A percentile compares a stretch with the other conserved stretches of the same genome.
Evolutionary conservation across 495 filamentous ascomycete genomes (phyloP).

Genomic region (Aspergillus hancockii): DNA sequence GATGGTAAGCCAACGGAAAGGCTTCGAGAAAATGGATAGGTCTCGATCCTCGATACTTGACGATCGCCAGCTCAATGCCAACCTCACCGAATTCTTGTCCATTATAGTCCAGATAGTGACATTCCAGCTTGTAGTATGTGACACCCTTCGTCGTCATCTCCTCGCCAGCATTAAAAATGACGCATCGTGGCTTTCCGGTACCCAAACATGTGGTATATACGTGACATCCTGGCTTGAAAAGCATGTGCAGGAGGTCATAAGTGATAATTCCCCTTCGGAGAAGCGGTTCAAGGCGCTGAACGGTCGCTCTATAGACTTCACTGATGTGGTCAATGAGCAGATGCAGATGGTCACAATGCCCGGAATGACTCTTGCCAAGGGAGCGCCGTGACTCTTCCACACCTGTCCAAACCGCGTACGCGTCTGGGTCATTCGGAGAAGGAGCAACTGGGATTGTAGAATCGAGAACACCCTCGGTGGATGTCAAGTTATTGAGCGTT

Average conservation of each 20-base stretch:
- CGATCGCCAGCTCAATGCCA: background rate
- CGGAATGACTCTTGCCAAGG: background rate
- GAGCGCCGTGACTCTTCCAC: background rate
- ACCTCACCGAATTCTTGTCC: background rate
- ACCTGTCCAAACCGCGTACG: background rate
- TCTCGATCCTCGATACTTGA: background rate
- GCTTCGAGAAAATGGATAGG: background rate
- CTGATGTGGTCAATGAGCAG: background rate
- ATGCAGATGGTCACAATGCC: background rate
- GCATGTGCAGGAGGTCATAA: background rate
- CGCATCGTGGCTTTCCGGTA: background rate
- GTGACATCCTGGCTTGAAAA: background rate
- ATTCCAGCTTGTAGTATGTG: background rate
- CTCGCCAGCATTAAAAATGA: background rate
- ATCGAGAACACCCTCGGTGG: background rate
- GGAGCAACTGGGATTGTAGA: background rate
- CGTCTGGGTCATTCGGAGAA: background rate
- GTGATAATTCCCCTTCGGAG: background rate
- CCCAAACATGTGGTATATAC: background rate
- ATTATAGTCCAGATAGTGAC: constrained; percentile 1
- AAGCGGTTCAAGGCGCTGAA: background rate
- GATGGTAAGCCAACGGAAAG: background rate
- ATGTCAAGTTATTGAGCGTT: background rate
- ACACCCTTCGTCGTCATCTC: background rate
- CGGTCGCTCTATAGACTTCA: background rate